These are phyloP conservation scores for Extremus antarcticus DNA, from an alignment of 495 filamentous ascomycete species.

Conservation along the genomic window DNA sequence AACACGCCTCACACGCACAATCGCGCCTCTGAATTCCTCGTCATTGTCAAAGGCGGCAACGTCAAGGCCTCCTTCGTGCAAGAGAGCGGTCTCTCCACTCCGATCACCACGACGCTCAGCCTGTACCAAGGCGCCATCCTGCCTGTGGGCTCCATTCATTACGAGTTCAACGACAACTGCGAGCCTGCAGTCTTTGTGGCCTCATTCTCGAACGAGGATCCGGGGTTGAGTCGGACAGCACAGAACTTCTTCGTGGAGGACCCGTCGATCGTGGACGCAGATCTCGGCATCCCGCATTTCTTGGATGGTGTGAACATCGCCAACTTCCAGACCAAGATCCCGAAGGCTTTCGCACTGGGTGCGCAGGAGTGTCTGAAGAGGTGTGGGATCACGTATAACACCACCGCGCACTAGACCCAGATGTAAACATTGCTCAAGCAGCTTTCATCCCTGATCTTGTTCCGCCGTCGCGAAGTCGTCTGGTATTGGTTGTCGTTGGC, in stretches of 20 bases:
- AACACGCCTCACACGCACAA: constrained; percentile 42
- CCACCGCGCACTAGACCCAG: no score
- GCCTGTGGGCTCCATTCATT: constrained; percentile 41
- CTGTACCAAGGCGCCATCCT: constrained; percentile 39
- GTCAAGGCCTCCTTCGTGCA: constrained; percentile 39
- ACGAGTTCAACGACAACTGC: constrained; percentile 44
- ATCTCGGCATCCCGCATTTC: constrained; percentile 31
- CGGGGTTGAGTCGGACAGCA: constrained; percentile 37
- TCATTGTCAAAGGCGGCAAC: constrained; percentile 33
- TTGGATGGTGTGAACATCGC: constrained; percentile 38
- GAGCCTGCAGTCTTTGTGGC: constrained; percentile 39
- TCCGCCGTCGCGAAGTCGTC: not conserved
- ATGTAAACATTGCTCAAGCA: no score
- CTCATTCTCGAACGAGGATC: constrained; percentile 39
- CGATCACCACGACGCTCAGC: constrained; percentile 30
- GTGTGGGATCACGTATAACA: constrained; percentile 25
- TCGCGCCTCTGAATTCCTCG: constrained; percentile 37
- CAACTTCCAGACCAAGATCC: constrained; percentile 35
- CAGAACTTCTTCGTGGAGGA: constrained; percentile 41
- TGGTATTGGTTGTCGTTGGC: not conserved
- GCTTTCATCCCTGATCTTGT: no score
- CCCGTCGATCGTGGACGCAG: constrained; percentile 32
- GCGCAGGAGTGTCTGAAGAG: constrained; percentile 37
- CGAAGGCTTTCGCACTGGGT: constrained; percentile 36
- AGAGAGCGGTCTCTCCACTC: constrained; percentile 37